Conservation (phyloP, 2,329 filamentous ascomycete genomes). For the Cadophora luteo-olivacea region DNA sequence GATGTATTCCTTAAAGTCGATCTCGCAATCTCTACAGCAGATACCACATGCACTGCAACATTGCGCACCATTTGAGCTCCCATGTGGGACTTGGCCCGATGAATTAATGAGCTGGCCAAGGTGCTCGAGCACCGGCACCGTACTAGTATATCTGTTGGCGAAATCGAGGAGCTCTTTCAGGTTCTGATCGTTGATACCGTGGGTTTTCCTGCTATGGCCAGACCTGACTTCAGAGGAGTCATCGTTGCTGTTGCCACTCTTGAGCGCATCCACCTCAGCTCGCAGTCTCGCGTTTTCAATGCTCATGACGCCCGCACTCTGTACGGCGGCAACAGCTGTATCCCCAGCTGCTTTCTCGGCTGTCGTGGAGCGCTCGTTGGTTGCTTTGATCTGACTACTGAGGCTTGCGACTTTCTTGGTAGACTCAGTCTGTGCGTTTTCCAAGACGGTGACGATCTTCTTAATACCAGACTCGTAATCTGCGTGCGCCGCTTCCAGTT, state of each 20-base stretch:
- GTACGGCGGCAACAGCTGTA: background rate
- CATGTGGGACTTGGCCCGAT: background rate
- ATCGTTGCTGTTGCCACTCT: background rate
- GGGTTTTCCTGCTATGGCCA: no score
- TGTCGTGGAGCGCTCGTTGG: background rate
- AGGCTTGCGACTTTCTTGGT: background rate
- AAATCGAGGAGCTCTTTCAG: constrained; percentile 10
- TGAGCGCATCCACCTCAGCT: background rate
- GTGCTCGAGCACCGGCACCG: background rate
- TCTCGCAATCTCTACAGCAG: background rate
- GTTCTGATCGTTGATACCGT: background rate
- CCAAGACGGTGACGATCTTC: background rate
- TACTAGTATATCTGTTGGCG: background rate
- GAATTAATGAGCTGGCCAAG: background rate
- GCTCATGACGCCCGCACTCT: background rate
- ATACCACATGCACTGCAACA: background rate
- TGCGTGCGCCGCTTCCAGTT: background rate
- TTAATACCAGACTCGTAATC: background rate
- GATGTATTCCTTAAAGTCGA: constrained; percentile 6
- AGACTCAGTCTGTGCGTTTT: background rate
- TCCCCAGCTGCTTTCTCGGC: background rate
- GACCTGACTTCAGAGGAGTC: background rate
- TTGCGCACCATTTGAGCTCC: background rate
- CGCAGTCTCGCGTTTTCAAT: background rate
- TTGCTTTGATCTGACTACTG: background rate